Evolutionary conservation across 768 basidiomycete species (phyloP).

Genomic region (Hygrocybe coccinea): DNA sequence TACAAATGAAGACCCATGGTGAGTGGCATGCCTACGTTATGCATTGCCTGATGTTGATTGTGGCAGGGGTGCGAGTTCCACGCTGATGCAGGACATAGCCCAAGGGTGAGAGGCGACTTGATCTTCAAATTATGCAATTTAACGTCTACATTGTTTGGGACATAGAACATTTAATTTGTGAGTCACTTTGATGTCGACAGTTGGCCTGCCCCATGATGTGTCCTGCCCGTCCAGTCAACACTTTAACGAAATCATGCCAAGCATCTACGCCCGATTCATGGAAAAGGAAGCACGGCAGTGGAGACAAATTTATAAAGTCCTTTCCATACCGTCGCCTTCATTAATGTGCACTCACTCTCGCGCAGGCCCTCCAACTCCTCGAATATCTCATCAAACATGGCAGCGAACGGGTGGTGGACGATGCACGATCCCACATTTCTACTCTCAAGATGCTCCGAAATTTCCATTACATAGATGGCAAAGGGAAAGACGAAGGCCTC

Average conservation of each 20-base stretch:
- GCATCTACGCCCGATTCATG: conserved; percentile 92
- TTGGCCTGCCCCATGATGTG: conserved; percentile 4
- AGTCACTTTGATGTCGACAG: conserved; percentile 26
- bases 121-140: not conserved
- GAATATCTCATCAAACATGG: conserved; percentile 98
- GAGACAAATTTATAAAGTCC: conserved; percentile 97
- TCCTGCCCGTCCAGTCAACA: conserved; percentile 68
- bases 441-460: conserved; percentile 96
- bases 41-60: not conserved
- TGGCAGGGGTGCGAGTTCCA: conserved; percentile 91
- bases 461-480: conserved; percentile 98
- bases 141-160: not conserved
- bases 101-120: conserved; percentile 63
- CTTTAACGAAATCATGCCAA: conserved; percentile 99
- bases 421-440: conserved; percentile 89
- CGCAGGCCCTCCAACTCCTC: conserved; percentile 81
- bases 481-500: conserved; percentile 96
- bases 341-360: not conserved
- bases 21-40: conserved; percentile 23
- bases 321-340: conserved; percentile 7
- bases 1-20: conserved; percentile 98
- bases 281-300: conserved; percentile 98
- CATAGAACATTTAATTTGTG: conserved; percentile 95
- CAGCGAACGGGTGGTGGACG: conserved; percentile 95
- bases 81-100: conserved; percentile 97